Percentiles rank a stretch among this genome's conserved stretches.
Evolutionary conservation across 169 alveolate species (phyloP).

Genomic region (Cryptosporidium andersoni): DNA sequence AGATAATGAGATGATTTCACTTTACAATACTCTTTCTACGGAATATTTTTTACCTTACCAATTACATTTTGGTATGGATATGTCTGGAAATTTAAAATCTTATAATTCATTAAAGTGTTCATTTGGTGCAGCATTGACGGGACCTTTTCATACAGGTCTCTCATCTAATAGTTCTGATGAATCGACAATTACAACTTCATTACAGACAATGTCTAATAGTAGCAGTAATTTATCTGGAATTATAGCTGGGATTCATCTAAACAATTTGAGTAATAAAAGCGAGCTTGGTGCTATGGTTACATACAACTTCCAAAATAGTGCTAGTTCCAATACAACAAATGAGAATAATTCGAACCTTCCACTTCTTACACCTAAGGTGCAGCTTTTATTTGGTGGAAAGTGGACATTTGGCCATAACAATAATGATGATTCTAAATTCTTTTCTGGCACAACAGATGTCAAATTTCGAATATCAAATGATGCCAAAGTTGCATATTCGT

Average conservation of each 20-base stretch:
- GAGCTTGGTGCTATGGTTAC: slow-evolving; percentile 23
- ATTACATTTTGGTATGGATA: slow-evolving; percentile 28
- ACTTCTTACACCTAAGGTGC: background rate
- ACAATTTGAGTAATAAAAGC: slow-evolving; percentile 9
- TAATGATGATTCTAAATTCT: background rate
- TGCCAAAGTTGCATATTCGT: slow-evolving; percentile 31
- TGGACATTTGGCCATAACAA: slow-evolving; percentile 20
- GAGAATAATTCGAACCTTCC: slow-evolving; percentile 3
- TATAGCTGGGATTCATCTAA: slow-evolving; percentile 31
- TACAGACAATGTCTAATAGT: slow-evolving; percentile 42
- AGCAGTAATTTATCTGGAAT: slow-evolving; percentile 40
- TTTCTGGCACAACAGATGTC: slow-evolving; percentile 24
- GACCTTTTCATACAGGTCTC: slow-evolving; percentile 15
- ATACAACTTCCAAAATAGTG: slow-evolving; percentile 3
- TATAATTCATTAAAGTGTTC: slow-evolving; percentile 38
- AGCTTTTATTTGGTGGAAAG: slow-evolving; percentile 40
- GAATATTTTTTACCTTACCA: background rate
- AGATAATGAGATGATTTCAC: slow-evolving; percentile 10
- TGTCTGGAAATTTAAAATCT: slow-evolving; percentile 3
- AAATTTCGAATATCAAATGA: slow-evolving; percentile 33
- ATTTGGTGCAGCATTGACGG: slow-evolving; percentile 42
- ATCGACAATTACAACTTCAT: slow-evolving; percentile 17
- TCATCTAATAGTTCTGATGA: background rate
- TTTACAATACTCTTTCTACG: slow-evolving; percentile 20
- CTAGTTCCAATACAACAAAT: background rate